Percentiles rank a stretch among this genome's conserved stretches.
phyloP scores from a whole-genome alignment of 139 green algal species.

The Chlorella vulgaris region DNA sequence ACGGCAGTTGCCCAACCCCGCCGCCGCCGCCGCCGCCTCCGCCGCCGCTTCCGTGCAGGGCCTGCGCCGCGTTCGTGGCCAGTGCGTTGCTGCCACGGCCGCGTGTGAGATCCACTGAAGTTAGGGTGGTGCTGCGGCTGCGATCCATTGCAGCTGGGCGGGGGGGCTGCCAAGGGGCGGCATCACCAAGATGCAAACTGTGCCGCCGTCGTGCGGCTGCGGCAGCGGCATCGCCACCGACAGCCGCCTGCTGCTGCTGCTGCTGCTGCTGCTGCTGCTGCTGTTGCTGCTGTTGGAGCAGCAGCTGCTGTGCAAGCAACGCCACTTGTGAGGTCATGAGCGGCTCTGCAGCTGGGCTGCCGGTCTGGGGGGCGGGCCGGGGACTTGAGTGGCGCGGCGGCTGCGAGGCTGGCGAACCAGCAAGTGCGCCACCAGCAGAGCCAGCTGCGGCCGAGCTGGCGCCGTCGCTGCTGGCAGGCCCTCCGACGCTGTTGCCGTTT shows the following conservation, averaged over 20 bases:
- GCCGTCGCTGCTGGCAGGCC: no score
- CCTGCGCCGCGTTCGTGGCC: no score
- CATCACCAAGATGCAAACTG: neutral
- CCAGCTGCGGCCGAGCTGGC: no score
- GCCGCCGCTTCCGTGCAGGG: no score
- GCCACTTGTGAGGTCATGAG: conserved; percentile 16
- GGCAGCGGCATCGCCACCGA: neutral
- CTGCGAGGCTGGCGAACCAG: no score
- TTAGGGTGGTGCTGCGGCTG: neutral
- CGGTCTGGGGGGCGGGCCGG: neutral
- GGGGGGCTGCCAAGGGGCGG: neutral
- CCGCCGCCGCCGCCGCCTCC: neutral
- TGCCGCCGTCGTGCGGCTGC: neutral
- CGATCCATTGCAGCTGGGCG: no score
- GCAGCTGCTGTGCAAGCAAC: conserved; percentile 29
- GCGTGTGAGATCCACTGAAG: no score
- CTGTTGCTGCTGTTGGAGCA: conserved; percentile 14
- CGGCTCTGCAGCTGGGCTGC: conserved; percentile 1
- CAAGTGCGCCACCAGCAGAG: no score
- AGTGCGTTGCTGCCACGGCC: no score
- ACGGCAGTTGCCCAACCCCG: neutral
- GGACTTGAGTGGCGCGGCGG: neutral
- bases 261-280: no score
- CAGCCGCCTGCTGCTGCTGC: neutral
- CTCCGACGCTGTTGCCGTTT: no score